Conservation (phyloP, 169 alveolate species). For the Plasmodium sp. region DNA sequence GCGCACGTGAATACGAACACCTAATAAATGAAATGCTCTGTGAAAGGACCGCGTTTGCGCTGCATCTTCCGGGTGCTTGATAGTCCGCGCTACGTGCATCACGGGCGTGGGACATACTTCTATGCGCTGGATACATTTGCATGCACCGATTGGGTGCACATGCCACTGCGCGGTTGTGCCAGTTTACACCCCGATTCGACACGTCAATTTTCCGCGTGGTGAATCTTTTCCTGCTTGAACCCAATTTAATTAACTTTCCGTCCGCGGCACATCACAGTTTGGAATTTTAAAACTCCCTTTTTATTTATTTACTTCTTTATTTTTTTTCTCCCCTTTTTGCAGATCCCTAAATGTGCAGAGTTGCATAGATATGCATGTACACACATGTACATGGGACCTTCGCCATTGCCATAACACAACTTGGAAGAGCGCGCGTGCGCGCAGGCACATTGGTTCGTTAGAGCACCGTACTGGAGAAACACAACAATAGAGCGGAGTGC, state of each 20-base stretch:
- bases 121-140: not conserved
- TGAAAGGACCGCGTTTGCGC: not conserved
- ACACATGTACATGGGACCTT: not conserved
- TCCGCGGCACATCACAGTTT: not conserved
- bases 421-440: not conserved
- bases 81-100: not conserved
- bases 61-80: not conserved
- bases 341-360: not conserved
- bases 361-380: not conserved
- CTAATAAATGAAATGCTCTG: not conserved
- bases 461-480: not conserved
- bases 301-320: not conserved
- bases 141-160: not conserved
- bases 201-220: not conserved
- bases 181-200: not conserved
- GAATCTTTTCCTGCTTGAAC: not conserved
- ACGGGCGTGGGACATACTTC: not conserved
- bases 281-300: not conserved
- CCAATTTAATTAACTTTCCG: not conserved
- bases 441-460: not conserved
- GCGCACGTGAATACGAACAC: not conserved
- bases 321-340: not conserved
- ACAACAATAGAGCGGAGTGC: not conserved
- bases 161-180: not conserved
- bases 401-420: not conserved